Conservation (phyloP, 83 land plant genomes). For the Isoetes engelmannii region DNA sequence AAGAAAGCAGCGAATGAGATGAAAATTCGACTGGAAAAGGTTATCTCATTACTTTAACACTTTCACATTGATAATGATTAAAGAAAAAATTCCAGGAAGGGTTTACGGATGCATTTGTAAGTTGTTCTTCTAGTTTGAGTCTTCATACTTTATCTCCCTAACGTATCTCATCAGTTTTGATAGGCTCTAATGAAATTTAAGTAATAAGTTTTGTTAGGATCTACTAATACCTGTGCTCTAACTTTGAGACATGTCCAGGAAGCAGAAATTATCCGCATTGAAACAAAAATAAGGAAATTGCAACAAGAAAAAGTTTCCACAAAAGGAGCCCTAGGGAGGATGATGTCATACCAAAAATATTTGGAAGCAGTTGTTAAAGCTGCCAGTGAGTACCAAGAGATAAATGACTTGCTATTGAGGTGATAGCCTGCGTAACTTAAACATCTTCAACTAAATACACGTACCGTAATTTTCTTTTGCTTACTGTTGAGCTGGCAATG, state of each 20-base stretch:
- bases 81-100: no score
- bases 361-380: conserved; percentile 19
- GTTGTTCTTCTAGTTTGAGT: no score
- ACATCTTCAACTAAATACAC: no score
- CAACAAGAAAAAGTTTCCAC: conserved; percentile 17
- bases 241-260: conserved; percentile 4
- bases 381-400: conserved; percentile 21
- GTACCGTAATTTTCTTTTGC: no score
- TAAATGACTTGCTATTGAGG: conserved; percentile 23
- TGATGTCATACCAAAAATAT: conserved; percentile 27
- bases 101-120: no score
- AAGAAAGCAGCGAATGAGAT: conserved; percentile 29
- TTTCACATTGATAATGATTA: no score
- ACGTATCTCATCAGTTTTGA: no score
- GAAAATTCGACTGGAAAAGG: conserved; percentile 25
- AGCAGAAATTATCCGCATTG: conserved; percentile 23
- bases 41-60: neutral
- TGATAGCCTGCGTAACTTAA: neutral
- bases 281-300: conserved; percentile 16
- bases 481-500: no score
- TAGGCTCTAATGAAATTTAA: no score
- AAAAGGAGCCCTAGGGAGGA: conserved; percentile 12
- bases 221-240: no score
- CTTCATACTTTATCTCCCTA: no score
- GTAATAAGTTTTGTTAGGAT: no score